These are phyloP conservation scores for Talaromyces sp. DNA, from an alignment of 2,329 filamentous ascomycete species.

Conservation along the genomic window DNA sequence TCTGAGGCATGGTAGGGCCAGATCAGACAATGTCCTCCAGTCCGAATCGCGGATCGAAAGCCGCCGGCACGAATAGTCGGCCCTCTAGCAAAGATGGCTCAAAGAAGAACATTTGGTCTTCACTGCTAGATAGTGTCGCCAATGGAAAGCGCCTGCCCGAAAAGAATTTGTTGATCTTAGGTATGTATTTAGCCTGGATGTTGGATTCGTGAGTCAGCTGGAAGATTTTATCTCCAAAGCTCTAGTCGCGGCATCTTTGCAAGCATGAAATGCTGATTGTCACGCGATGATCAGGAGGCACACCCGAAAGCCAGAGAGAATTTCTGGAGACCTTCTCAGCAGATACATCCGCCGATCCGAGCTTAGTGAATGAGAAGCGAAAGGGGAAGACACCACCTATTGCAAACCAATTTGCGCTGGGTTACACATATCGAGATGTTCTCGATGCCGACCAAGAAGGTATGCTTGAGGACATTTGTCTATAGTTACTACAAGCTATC, in stretches of 20 bases:
- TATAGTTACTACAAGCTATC: not conserved
- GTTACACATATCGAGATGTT: slow-evolving; percentile 94
- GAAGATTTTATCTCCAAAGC: not conserved
- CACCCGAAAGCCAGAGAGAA: slow-evolving; percentile 79
- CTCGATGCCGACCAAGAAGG: slow-evolving; percentile 92
- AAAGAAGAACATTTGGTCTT: slow-evolving; percentile 91
- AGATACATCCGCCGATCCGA: slow-evolving; percentile 43
- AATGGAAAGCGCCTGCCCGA: slow-evolving; percentile 87
- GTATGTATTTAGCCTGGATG: slow-evolving; percentile 51
- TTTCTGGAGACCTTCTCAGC: slow-evolving; percentile 67
- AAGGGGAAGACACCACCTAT: slow-evolving; percentile 69
- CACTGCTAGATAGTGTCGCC: slow-evolving; percentile 86
- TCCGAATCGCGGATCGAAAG: slow-evolving; percentile 38
- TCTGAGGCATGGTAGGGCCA: slow-evolving; percentile 38
- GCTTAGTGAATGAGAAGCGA: slow-evolving; percentile 49
- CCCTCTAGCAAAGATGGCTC: slow-evolving; percentile 61
- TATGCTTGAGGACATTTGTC: slow-evolving; percentile 40
- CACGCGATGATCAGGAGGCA: slow-evolving; percentile 64
- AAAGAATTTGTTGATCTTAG: slow-evolving; percentile 86
- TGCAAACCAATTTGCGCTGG: slow-evolving; percentile 88
- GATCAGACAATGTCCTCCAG: slow-evolving; percentile 44
- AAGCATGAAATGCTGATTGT: not conserved
- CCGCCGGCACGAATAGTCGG: slow-evolving; percentile 39
- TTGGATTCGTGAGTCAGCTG: not conserved
- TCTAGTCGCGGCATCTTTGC: not conserved